Evolutionary conservation across 108 stramenopile species (phyloP), one percentile per base, ranked within the genome.

Genomic region (Thalassiosira profunda): DNA sequence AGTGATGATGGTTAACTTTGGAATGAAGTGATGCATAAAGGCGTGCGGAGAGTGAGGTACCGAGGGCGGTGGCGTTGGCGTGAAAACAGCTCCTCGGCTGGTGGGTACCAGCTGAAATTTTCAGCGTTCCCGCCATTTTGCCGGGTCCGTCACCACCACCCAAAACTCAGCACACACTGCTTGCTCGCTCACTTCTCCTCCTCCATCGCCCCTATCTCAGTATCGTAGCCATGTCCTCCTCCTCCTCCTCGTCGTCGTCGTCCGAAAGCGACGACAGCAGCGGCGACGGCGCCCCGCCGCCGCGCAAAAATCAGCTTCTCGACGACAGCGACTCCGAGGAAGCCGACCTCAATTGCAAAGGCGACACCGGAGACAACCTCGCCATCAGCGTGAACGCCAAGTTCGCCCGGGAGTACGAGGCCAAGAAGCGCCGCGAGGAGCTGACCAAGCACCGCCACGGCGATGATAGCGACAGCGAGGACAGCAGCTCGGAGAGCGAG

Each of bases 341-440:
- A 12, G 55, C 40, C 55, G 55, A 57, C 4, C 36, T 38, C 35
- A 38, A 55, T 6, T 55, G 29, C 54, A 11, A 53, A 8, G 30
- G 7, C 33, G 36, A 66, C 9, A 23, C 43, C 37, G 52, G 48
- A 6, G 42, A 63, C 56, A 42, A 35, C 3, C 14, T 18, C 41
- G 33, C 12, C 56, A 46, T 84, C 15, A 44, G 48, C 28, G 76
- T 95, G 45, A 92, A 95, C 79, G 60, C 72, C 26, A 80, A 82
- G 45, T 95, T 57, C 55, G 94, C 94, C 18, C 73, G 59, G 11
- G 81, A 80, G 47, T 95, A 86, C 69, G 84, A 91, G 47, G 46
- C 44, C 5, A 74, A 85, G 10, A 95, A 95, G 58, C 83, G 92
- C 25, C 76, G 65, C 3, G 84, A 95, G 68, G 91, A 92, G 60